Evolutionary conservation across 2,329 filamentous ascomycete species (phyloP).

Genomic region (Neopestalotiopsis sp.): DNA sequence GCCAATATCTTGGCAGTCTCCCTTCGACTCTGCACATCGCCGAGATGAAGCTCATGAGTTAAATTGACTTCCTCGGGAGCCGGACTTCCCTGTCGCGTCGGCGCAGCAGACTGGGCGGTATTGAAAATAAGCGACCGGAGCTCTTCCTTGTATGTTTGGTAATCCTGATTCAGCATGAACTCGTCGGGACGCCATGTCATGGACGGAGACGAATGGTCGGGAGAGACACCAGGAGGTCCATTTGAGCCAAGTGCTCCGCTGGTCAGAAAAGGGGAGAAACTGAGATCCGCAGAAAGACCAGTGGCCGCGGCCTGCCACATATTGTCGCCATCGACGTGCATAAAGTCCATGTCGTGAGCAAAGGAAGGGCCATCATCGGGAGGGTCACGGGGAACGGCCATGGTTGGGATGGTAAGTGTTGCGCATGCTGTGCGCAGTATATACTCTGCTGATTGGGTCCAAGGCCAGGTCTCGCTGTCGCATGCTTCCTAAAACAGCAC

Average conservation of each 20-base stretch:
- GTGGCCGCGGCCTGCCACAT: background rate
- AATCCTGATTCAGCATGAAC: constrained; percentile 45
- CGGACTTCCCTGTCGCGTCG: constrained; percentile 43
- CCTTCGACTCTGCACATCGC: constrained; percentile 14
- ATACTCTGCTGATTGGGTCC: background rate
- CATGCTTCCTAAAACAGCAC: background rate
- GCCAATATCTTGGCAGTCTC: constrained; percentile 34
- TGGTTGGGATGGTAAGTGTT: background rate
- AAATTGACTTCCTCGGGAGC: constrained; percentile 12
- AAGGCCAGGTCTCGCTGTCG: background rate
- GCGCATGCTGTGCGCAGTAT: background rate
- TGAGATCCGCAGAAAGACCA: constrained; percentile 1
- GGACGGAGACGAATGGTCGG: constrained; percentile 15
- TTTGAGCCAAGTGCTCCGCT: background rate
- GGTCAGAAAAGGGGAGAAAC: constrained; percentile 8
- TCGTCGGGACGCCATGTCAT: constrained; percentile 32
- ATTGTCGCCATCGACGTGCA: constrained; percentile 7
- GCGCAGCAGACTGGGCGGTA: constrained; percentile 47
- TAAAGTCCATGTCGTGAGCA: constrained; percentile 2
- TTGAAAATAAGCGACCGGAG: constrained; percentile 51
- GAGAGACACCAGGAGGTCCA: constrained; percentile 5
- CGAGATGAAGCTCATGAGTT: constrained; percentile 15
- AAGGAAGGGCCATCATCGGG: background rate
- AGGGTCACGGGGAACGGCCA: background rate
- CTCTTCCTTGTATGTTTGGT: constrained; percentile 51